These are phyloP conservation scores for Bathelium albidoporum DNA, from an alignment of 495 filamentous ascomycete genomes.

Conservation along the genomic window DNA sequence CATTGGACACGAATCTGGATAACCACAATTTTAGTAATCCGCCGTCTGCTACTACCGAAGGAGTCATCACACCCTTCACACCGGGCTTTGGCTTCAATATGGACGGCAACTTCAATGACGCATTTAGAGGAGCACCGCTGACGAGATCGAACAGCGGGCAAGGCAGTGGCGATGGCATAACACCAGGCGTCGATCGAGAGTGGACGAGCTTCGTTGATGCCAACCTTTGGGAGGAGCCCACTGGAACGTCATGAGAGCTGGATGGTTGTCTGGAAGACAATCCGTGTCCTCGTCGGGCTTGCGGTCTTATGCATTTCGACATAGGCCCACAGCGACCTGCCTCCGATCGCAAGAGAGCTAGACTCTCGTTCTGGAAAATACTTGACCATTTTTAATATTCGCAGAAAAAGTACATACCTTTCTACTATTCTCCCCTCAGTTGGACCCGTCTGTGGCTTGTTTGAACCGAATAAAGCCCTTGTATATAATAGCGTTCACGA, in stretches of 20 bases:
- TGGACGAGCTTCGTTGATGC: conserved; percentile 9
- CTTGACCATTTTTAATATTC: background rate
- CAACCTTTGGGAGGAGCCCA: conserved; percentile 6
- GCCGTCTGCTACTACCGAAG: conserved; percentile 4
- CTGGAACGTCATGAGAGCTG: background rate
- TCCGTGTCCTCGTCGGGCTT: background rate
- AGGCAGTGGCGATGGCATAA: conserved; percentile 5
- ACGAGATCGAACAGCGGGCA: conserved; percentile 5
- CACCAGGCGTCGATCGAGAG: background rate
- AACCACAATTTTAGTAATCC: conserved; percentile 7
- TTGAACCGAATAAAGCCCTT: background rate
- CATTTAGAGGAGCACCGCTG: background rate
- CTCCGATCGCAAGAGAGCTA: background rate
- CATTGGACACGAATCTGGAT: conserved; percentile 12
- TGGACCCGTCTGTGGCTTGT: background rate
- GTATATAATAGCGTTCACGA: background rate
- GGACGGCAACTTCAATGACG: background rate
- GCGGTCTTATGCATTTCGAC: background rate
- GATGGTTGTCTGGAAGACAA: background rate
- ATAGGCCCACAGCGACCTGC: too few species aligned
- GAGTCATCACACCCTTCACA: conserved; percentile 7
- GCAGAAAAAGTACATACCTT: background rate
- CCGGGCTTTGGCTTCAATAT: background rate
- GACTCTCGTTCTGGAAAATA: background rate
- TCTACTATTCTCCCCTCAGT: background rate